Percentiles rank a stretch among this genome's conserved stretches.
Evolutionary conservation across 176 grass and related monocot genomes (phyloP).

Genomic region (Avena sativa): DNA sequence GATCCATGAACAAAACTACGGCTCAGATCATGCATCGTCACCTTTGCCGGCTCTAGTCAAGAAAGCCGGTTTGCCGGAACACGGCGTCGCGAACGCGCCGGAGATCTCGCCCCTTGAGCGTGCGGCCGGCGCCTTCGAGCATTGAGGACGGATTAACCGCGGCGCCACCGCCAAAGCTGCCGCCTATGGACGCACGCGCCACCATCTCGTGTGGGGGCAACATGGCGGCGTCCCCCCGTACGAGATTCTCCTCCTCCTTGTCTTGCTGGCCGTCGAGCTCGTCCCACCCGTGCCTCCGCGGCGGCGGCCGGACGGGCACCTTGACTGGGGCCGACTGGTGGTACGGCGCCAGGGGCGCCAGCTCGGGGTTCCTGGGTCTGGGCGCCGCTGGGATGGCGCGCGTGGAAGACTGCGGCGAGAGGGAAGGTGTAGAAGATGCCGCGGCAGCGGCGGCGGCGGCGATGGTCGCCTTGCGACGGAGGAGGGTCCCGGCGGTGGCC

Average conservation of each 20-base stretch:
- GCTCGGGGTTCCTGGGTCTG: neutral
- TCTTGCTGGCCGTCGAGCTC: neutral
- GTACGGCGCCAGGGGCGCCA: neutral
- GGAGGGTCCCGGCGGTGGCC: conserved; percentile 3
- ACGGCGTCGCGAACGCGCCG: neutral
- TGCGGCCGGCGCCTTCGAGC: conserved; percentile 8
- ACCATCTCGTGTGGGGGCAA: neutral
- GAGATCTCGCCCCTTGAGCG: conserved; percentile 4
- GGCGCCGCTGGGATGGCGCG: neutral
- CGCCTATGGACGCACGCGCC: neutral
- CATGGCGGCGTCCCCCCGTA: neutral
- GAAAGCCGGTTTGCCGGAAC: neutral
- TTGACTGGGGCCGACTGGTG: conserved; percentile 1
- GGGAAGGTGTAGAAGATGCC: neutral
- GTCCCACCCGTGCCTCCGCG: neutral
- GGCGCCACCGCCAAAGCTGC: neutral
- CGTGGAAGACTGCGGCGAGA: neutral
- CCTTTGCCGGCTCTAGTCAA: neutral
- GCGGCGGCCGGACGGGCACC: conserved; percentile 9
- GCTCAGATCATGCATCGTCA: neutral
- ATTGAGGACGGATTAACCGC: neutral
- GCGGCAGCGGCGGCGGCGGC: neutral
- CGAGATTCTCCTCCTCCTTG: neutral
- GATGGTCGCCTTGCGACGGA: conserved; percentile 13
- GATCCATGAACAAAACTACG: neutral